phyloP scores from a whole-genome alignment of 177 flowering plant species.

The Telopea speciosissima region DNA sequence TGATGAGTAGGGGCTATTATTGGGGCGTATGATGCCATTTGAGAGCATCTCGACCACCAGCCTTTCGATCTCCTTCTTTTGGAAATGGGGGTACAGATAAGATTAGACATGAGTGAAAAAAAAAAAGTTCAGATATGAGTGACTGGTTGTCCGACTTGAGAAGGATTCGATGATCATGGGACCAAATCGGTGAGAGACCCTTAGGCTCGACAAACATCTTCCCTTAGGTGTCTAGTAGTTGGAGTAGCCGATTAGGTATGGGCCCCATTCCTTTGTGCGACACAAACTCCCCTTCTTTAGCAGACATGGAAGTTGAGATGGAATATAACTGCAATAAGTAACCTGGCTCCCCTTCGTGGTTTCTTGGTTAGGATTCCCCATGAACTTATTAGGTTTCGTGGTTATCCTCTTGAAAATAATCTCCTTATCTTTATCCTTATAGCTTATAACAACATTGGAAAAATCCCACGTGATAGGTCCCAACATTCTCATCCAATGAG shows the following conservation, averaged over 20 bases:
- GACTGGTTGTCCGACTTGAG: neutral
- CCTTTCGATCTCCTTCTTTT: constrained; percentile 11
- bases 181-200: constrained; percentile 4
- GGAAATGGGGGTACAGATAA: constrained; percentile 8
- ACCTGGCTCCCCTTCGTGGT: too few species aligned
- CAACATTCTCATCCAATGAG: neutral
- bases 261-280: too few species aligned
- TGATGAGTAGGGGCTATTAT: constrained; percentile 10
- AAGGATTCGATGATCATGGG: constrained; percentile 5
- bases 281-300: too few species aligned
- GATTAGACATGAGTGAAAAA: constrained; percentile 1
- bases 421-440: neutral
- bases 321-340: too few species aligned
- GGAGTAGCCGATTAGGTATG: too few species aligned
- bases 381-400: too few species aligned
- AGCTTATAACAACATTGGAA: neutral
- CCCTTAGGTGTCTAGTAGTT: neutral
- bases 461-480: constrained; percentile 1
- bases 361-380: too few species aligned
- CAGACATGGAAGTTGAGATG: too few species aligned
- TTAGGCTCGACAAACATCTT: neutral
- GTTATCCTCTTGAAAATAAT: neutral
- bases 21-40: constrained; percentile 1
- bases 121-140: too few species aligned
- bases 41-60: constrained; percentile 7